A percentile compares a stretch with the other conserved stretches of the same genome.
Evolutionary conservation across 176 grass and related monocot species (phyloP).

Genomic region (Puccinellia tenuiflora): DNA sequence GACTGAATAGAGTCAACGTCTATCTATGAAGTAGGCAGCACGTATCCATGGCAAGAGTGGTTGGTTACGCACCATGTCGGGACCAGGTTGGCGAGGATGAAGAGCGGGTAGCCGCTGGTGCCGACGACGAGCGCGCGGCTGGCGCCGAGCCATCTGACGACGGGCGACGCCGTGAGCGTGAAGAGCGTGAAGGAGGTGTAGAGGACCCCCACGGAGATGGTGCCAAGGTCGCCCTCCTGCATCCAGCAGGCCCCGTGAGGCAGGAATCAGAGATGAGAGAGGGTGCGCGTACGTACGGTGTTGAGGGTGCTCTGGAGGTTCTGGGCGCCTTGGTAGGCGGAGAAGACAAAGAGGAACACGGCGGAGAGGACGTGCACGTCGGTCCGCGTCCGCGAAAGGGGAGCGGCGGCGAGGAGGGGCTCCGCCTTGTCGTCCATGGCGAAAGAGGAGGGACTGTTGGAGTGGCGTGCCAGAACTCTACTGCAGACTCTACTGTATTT

Average conservation of each 20-base stretch:
- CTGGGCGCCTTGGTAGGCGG: conserved; percentile 64
- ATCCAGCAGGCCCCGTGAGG: background rate
- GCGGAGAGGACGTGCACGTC: conserved; percentile 66
- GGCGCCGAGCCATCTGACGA: conserved; percentile 51
- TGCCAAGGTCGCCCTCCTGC: conserved; percentile 70
- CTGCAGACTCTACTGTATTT: too few relatives aligned
- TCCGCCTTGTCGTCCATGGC: conserved; percentile 15
- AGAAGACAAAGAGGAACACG: conserved; percentile 91
- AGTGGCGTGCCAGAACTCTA: background rate
- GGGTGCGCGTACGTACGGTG: conserved; percentile 20
- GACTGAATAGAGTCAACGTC: background rate
- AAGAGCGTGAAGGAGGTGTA: conserved; percentile 89
- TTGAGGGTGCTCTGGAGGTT: conserved; percentile 86
- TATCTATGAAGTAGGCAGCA: background rate
- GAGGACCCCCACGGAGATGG: conserved; percentile 61
- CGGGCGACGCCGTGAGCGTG: conserved; percentile 43
- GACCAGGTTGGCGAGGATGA: conserved; percentile 84
- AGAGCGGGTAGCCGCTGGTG: conserved; percentile 67
- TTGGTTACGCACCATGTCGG: conserved; percentile 49
- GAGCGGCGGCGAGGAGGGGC: conserved; percentile 2
- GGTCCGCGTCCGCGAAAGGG: conserved; percentile 7
- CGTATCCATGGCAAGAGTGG: too few relatives aligned
- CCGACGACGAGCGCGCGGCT: conserved; percentile 72
- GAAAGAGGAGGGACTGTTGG: background rate
- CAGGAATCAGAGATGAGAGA: background rate